Conservation (phyloP, 2,329 filamentous ascomycete genomes). For the Fusarium napiforme region DNA sequence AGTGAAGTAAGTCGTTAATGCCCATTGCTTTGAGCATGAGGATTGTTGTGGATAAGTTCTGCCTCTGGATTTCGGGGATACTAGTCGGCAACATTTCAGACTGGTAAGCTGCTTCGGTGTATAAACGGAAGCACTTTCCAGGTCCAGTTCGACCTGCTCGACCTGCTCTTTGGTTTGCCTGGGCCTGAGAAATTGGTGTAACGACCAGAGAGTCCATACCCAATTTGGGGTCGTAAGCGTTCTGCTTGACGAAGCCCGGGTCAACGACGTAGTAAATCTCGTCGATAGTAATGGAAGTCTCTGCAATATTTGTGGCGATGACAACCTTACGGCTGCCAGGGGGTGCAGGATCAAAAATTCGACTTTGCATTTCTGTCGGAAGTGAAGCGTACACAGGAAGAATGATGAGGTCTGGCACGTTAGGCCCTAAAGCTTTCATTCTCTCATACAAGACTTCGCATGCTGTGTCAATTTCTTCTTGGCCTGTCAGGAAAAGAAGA, state of each 20-base stretch:
- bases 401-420: constrained; percentile 90
- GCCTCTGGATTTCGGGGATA: constrained; percentile 94
- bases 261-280: constrained; percentile 98
- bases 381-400: constrained; percentile 96
- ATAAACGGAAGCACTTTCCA: constrained; percentile 94
- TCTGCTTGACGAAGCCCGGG: constrained; percentile 97
- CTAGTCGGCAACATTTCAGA: constrained; percentile 97
- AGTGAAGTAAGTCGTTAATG: constrained; percentile 96
- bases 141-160: constrained; percentile 94
- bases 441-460: constrained; percentile 93
- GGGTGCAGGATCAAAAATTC: constrained; percentile 93
- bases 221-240: constrained; percentile 94
- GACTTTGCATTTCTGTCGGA: constrained; percentile 91
- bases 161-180: constrained; percentile 93
- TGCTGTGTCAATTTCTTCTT: constrained; percentile 96
- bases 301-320: constrained; percentile 97
- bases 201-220: constrained; percentile 98
- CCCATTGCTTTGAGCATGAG: constrained; percentile 99
- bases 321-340: constrained; percentile 90
- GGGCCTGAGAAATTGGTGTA: constrained; percentile 95
- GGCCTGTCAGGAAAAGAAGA: constrained; percentile 94
- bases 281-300: constrained; percentile 98
- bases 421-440: constrained; percentile 93
- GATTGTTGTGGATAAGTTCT: constrained; percentile 92
- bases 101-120: constrained; percentile 94